Evolutionary conservation across 2,329 filamentous ascomycete genomes (phyloP), one percentile per base, ranked within the genome.

Genomic region (Pyricularia sp.): DNA sequence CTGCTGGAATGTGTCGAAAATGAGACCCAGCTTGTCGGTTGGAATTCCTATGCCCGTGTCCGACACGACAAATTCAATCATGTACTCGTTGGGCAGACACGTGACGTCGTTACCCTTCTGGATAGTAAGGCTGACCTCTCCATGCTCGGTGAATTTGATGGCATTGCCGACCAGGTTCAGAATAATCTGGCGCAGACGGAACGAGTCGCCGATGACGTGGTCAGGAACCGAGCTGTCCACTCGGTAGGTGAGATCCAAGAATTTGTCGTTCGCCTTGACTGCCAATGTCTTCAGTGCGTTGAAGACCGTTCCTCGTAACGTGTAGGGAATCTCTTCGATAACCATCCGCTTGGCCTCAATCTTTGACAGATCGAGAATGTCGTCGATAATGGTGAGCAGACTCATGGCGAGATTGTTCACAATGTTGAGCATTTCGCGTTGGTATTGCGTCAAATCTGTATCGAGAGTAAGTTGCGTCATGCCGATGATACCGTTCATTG

Each of bases 1-100:
- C 81, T 98, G 95, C 79, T 97, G 94, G 88, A 98, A 98, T 0
- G 94, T 98, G 80, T 98, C 95, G 80, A 99, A 98, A 77, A 99
- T 98, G 72, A 98, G 84, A 77, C 97, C 93, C 0, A 98, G 86
- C 82, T 98, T 98, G 80, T 98, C 94, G 72, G 91, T 88, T 75
- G 94, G 92, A 74, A 98, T 98, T 75, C 95, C 95, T 75, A 98
- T 99, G 73, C 95, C 95, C 50, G 95, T 98, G 78, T 98, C 95
- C 25, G 92, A 92, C 42, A 99, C 95, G 68, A 94, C 90, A 79
- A 98, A 98, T 80, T 98, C 93, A 77, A 97, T 94, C 31, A 93
- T 91, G 74, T 97, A 97, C 78, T 97, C 92, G 73, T 91, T 90
- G 12, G 85, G 83, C 14, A 84, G 85, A 74, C 88, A 91, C 30